Percentiles rank a stretch among this genome's conserved stretches.
Conservation (phyloP, 169 alveolate genomes). For the Sarcocystis neurona region DNA sequence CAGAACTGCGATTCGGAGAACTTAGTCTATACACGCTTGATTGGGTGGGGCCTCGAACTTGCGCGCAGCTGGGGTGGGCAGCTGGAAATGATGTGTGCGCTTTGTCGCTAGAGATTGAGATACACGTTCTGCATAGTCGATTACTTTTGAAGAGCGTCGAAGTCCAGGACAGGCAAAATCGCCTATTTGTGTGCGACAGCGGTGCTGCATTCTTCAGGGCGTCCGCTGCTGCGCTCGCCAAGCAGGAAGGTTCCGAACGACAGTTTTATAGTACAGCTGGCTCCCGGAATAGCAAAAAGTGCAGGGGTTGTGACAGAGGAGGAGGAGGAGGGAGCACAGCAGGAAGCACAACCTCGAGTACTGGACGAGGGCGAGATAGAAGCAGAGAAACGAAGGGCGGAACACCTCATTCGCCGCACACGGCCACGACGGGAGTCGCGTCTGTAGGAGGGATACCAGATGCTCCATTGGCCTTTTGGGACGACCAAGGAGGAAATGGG, state of each 20-base stretch:
- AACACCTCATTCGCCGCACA: too few species aligned
- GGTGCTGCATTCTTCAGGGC: background rate
- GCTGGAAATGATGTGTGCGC: constrained; percentile 21
- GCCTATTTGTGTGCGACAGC: constrained; percentile 3
- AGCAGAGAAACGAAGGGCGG: too few species aligned
- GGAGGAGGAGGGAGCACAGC: too few species aligned
- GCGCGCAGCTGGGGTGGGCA: constrained; percentile 22
- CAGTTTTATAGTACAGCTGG: too few species aligned
- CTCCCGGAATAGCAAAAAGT: too few species aligned
- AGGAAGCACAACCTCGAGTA: too few species aligned
- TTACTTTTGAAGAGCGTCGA: background rate
- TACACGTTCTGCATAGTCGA: background rate
- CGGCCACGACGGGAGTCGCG: too few species aligned
- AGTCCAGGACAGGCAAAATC: constrained; percentile 11
- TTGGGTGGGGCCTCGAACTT: constrained; percentile 31
- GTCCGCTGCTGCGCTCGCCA: background rate
- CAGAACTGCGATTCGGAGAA: constrained; percentile 1
- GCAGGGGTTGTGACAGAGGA: too few species aligned
- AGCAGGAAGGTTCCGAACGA: background rate
- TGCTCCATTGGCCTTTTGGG: too few species aligned
- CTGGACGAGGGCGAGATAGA: too few species aligned
- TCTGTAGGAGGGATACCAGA: too few species aligned
- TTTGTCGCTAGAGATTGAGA: constrained; percentile 14
- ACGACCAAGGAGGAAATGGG: too few species aligned
- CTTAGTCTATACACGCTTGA: background rate